Percentiles rank a stretch among this genome's conserved stretches.
phyloP scores from a whole-genome alignment of 1,284 basidiomycete species.

The Trametes pubescens region DNA sequence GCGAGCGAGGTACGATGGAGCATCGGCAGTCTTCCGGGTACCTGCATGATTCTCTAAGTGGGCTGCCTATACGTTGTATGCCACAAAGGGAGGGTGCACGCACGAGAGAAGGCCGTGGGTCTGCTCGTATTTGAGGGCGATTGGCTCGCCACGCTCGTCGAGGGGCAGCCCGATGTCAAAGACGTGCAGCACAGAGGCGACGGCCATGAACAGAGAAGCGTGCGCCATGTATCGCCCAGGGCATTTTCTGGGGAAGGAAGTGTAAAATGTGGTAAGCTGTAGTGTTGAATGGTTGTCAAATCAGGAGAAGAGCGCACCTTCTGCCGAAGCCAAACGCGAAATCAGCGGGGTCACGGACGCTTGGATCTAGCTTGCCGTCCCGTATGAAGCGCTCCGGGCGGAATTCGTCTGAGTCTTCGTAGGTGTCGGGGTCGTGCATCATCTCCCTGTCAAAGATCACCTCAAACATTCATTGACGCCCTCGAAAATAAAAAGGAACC shows the following conservation, averaged over 20 bases:
- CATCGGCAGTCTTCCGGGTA: not conserved
- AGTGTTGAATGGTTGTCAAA: not conserved
- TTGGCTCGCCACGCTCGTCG: conserved; percentile 3
- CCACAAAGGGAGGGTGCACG: not conserved
- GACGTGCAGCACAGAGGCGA: conserved; percentile 19
- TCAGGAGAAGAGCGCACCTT: conserved; percentile 1
- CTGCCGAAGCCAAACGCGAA: conserved; percentile 35
- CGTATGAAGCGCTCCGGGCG: conserved; percentile 29
- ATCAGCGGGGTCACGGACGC: conserved; percentile 16
- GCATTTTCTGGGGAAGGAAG: conserved; percentile 20
- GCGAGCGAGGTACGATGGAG: not conserved
- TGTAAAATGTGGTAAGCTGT: not conserved
- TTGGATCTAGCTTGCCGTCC: conserved; percentile 22
- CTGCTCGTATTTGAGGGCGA: not conserved
- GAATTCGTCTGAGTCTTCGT: conserved; percentile 28
- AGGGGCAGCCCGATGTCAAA: conserved; percentile 15
- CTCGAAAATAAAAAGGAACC: not conserved
- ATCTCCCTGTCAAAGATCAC: conserved; percentile 9
- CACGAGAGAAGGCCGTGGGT: conserved; percentile 12
- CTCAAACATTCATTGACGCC: not conserved
- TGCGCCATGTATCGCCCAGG: conserved; percentile 23
- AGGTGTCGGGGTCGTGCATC: conserved; percentile 17
- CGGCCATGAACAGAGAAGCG: conserved; percentile 10
- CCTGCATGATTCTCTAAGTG: not conserved
- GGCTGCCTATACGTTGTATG: not conserved